Conservation (phyloP, 805 yeast species). For the Suhomyces pyralidae region DNA sequence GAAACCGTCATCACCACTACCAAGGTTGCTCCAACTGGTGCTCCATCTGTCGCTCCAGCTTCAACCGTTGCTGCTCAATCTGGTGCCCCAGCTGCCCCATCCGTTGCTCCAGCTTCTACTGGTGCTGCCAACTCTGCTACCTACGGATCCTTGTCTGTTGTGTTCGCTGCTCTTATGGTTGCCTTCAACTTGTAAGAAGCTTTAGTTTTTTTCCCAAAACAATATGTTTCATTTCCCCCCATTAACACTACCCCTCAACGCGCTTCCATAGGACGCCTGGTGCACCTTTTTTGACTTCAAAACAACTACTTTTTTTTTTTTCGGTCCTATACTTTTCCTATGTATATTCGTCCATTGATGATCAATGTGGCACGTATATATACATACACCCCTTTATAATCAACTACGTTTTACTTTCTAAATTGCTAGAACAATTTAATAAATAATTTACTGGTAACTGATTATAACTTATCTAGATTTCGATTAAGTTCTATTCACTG, state of each 20-base stretch:
- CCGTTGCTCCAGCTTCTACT: slow-evolving; percentile 6
- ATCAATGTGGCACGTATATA: not conserved
- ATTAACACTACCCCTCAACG: not conserved
- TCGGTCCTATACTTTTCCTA: slow-evolving; percentile 1
- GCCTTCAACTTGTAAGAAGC: slow-evolving; percentile 9
- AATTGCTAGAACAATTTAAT: not conserved
- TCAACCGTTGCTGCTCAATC: slow-evolving; percentile 2
- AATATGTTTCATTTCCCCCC: too few relatives aligned
- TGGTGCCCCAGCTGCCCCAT: slow-evolving; percentile 3
- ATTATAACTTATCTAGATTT: not conserved
- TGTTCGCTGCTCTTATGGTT: slow-evolving; percentile 8
- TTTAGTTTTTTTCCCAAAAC: not conserved
- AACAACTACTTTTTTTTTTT: not conserved
- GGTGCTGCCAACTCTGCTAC: slow-evolving; percentile 7
- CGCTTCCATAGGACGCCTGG: not conserved
- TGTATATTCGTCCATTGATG: not conserved
- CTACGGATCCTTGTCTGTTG: slow-evolving; percentile 9
- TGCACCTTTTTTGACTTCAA: not conserved
- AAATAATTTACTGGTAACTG: not conserved
- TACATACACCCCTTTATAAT: not conserved
- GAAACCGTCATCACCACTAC: slow-evolving; percentile 7
- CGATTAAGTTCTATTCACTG: not conserved
- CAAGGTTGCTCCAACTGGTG: not conserved
- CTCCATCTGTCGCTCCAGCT: slow-evolving; percentile 2
- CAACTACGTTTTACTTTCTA: not conserved